A percentile compares a stretch with the other conserved stretches of the same genome.
Evolutionary conservation across 768 basidiomycete genomes (phyloP).

Genomic region (Tulasnella sp.): DNA sequence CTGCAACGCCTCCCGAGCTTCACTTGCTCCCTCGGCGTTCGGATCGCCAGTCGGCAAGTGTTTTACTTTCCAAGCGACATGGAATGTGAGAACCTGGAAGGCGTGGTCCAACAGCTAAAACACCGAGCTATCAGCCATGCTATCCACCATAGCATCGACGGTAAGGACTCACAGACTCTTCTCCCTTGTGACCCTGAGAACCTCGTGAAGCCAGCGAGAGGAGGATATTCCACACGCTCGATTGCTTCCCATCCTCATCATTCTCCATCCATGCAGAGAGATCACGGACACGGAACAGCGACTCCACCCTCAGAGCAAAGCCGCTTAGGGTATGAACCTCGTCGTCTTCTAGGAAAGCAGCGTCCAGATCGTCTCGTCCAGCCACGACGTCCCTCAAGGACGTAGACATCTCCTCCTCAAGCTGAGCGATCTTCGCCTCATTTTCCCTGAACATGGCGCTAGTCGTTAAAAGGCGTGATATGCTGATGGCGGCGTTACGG

Average conservation of each 20-base stretch:
- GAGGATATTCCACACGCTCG: constrained; percentile 86
- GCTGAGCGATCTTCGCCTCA: constrained; percentile 80
- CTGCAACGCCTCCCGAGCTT: constrained; percentile 57
- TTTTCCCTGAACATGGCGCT: constrained; percentile 78
- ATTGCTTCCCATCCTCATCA: constrained; percentile 86
- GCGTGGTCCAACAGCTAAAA: constrained; percentile 84
- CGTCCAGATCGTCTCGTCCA: constrained; percentile 82
- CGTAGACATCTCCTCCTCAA: constrained; percentile 83
- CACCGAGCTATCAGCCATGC: neutral
- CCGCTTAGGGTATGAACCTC: constrained; percentile 72
- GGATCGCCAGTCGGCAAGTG: constrained; percentile 58
- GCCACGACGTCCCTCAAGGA: constrained; percentile 78
- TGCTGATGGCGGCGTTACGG: constrained; percentile 68
- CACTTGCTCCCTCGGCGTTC: constrained; percentile 58
- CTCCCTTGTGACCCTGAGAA: constrained; percentile 85
- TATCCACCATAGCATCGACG: constrained; percentile 11
- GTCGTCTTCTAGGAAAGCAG: constrained; percentile 81
- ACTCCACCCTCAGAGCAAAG: constrained; percentile 69
- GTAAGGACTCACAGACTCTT: constrained; percentile 67
- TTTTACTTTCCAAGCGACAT: constrained; percentile 83
- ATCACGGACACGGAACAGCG: constrained; percentile 70
- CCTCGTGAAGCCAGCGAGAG: constrained; percentile 84
- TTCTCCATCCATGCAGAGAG: constrained; percentile 84
- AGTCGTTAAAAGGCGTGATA: constrained; percentile 61
- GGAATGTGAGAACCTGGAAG: constrained; percentile 73